Evolutionary conservation across 148 eudicot species (phyloP).

Genomic region (Camellia granthamiana): DNA sequence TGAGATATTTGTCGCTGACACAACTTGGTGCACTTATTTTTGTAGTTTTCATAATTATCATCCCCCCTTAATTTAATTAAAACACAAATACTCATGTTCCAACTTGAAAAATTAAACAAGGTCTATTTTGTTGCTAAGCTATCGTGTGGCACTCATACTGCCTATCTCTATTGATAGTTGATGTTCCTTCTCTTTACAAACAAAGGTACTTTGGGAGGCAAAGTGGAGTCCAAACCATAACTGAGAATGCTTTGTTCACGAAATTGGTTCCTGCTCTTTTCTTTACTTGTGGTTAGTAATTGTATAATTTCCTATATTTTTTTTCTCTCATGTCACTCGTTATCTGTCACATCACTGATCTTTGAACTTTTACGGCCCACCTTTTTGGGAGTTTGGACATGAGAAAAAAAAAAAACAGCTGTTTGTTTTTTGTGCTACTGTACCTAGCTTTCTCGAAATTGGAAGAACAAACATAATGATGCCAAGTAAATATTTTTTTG

Average conservation of each 20-base stretch:
- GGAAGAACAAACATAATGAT: not conserved
- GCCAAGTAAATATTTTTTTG: not conserved
- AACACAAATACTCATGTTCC: not conserved
- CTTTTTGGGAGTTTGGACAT: not conserved
- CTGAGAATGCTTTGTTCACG: too few species aligned
- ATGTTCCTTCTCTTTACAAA: not conserved
- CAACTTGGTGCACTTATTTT: not conserved
- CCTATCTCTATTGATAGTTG: not conserved
- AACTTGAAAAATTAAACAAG: not conserved
- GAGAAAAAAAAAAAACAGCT: not conserved
- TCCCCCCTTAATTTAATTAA: not conserved
- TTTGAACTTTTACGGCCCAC: not conserved
- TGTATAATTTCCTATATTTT: too few species aligned
- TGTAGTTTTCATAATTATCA: not conserved
- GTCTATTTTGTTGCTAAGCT: too few species aligned
- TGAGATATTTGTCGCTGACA: not conserved
- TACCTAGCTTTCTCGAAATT: not conserved
- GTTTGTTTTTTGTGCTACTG: not conserved
- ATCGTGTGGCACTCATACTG: too few species aligned
- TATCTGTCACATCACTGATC: not conserved
- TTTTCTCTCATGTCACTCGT: too few species aligned
- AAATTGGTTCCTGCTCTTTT: too few species aligned
- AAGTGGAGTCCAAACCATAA: not conserved
- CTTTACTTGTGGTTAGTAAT: too few species aligned
- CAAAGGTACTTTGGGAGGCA: not conserved